Percentiles rank a stretch among this genome's conserved stretches.
Evolutionary conservation across 164 flowering plant species (phyloP).

Genomic region (Stephania yunnanensis): DNA sequence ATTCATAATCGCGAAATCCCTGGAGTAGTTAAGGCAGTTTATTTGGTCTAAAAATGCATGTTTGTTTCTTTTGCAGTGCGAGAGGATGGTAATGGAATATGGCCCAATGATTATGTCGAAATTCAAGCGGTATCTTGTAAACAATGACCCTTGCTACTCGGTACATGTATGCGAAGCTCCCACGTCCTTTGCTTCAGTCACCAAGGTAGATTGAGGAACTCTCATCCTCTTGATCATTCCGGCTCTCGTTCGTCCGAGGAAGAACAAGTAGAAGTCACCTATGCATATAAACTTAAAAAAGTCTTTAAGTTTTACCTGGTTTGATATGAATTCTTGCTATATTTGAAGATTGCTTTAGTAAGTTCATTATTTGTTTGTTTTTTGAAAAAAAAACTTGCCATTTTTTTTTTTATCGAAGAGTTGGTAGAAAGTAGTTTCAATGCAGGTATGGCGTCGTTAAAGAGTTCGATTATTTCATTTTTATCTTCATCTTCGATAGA

Average conservation of each 20-base stretch:
- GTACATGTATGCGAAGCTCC: constrained; percentile 15
- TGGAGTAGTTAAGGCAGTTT: too few relatives aligned
- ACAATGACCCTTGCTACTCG: constrained; percentile 18
- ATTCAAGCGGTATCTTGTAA: constrained; percentile 12
- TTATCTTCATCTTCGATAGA: too few relatives aligned
- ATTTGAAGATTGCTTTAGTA: not conserved
- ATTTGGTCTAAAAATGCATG: too few relatives aligned
- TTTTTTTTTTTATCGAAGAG: too few relatives aligned
- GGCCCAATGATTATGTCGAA: constrained; percentile 20
- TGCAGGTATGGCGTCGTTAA: too few relatives aligned
- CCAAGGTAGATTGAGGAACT: not conserved
- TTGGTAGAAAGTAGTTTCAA: too few relatives aligned
- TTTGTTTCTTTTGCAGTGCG: constrained; percentile 17
- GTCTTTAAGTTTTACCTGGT: not conserved
- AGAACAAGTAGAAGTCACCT: not conserved
- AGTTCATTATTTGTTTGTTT: too few relatives aligned
- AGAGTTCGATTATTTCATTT: too few relatives aligned
- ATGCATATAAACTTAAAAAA: not conserved
- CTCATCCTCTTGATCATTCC: not conserved
- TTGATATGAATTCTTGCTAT: not conserved
- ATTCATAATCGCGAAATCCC: not conserved
- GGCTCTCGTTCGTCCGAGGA: not conserved
- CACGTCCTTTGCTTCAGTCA: not conserved
- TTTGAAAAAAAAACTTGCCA: too few relatives aligned
- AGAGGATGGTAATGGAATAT: constrained; percentile 21